Evolutionary conservation across 306 rosid genomes (phyloP), one percentile per base, ranked within the genome.

Genomic region (Carpinus viminea): DNA sequence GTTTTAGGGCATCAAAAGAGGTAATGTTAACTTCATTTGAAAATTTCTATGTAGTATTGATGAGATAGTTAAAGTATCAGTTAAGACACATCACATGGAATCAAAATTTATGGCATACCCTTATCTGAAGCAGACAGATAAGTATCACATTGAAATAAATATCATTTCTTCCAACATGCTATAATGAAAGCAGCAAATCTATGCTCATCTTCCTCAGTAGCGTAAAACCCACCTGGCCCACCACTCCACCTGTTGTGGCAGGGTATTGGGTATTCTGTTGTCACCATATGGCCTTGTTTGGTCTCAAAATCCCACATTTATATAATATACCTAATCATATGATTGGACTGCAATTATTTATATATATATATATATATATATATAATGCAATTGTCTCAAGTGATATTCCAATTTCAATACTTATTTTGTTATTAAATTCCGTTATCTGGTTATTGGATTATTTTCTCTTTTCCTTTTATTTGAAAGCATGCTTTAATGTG

Each of bases 1-100:
- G 89, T 52, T 96, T 96, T 61, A 89, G 99, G 82, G 98, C 99
- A 76, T 87, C 96, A 76, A 96, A 96, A 87, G 96, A 96, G 97
- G 99, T 96, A 75, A 45, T 62, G 68, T 80, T 48, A 79, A 70
- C 69, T 53, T 82, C 76, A 21, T 73, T 16, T 45, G 78, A 57
- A 41, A 70, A 60, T 41, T 76, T 53, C 21, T 31, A 28, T 77
- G 1, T 59, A 7, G 52, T 60, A 34, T 17, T 66, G 38, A 5
- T 62, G 45, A 47, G 48, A 73, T 6, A 34, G 12, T 38, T 36
- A 41, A 36, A 36, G 70, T 65, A n/a, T 65, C 48, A 16, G 8
- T 31, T 31, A 41, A 41, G 34, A 54, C 34, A 56, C 12, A 17
- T 73, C 50, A 36, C 55, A 17, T 68, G 20, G 70, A 43, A 46